Percentiles rank a stretch among this genome's conserved stretches.
Evolutionary conservation across 495 filamentous ascomycete genomes (phyloP).

Genomic region (Neurospora hispaniola): DNA sequence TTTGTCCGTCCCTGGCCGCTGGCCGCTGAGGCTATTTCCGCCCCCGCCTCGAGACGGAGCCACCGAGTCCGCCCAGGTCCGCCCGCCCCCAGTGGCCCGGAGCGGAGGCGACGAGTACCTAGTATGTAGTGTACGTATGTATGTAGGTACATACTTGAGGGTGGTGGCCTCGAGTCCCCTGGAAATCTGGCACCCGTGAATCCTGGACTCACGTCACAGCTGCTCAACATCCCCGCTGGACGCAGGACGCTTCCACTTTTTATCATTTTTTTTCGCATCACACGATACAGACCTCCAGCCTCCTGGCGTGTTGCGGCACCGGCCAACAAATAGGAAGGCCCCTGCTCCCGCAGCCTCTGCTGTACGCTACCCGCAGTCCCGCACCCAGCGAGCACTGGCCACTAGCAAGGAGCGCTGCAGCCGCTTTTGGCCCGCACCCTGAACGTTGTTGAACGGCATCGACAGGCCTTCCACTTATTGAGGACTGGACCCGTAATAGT

Average conservation of each 20-base stretch:
- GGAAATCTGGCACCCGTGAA: neutral
- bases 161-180: neutral
- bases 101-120: neutral
- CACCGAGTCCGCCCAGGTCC: neutral
- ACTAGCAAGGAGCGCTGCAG: neutral
- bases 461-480: neutral
- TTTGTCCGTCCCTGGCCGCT: neutral
- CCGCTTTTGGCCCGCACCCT: neutral
- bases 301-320: constrained; percentile 11
- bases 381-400: neutral
- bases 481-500: neutral
- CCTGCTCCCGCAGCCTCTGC: constrained; percentile 2
- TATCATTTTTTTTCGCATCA: constrained; percentile 16
- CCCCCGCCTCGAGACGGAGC: neutral
- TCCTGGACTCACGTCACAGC: constrained; percentile 4
- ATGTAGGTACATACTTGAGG: neutral
- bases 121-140: no score
- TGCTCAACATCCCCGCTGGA: constrained; percentile 1
- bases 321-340: constrained; percentile 10
- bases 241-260: constrained; percentile 8
- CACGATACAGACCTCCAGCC: constrained; percentile 14
- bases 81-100: neutral
- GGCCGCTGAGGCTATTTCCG: neutral
- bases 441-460: neutral
- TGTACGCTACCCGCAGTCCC: constrained; percentile 1